Conservation (phyloP, 75 land plant species). For the Sequoiadendron giganteum region DNA sequence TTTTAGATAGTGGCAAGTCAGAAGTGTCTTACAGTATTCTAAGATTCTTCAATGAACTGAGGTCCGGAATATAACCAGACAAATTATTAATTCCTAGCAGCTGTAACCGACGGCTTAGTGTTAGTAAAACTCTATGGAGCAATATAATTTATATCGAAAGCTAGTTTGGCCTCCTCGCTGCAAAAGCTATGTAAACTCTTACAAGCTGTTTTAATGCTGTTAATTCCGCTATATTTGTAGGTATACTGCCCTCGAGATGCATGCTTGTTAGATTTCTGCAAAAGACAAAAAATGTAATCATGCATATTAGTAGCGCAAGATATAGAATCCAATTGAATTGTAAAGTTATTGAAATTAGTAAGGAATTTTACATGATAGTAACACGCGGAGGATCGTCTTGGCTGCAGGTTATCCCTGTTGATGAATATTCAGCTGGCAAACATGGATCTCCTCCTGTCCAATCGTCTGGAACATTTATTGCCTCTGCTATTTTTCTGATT, state of each 20-base stretch:
- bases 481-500: no score
- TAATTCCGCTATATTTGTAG: not conserved
- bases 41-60: not conserved
- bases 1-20: not conserved
- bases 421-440: no score
- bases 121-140: not conserved
- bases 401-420: no score
- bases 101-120: not conserved
- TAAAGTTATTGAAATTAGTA: not conserved
- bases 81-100: not conserved
- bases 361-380: not conserved
- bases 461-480: no score
- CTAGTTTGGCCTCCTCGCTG: not conserved
- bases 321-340: not conserved
- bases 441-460: no score
- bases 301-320: not conserved
- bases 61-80: not conserved
- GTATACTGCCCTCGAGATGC: not conserved
- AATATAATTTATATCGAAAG: not conserved
- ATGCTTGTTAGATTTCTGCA: not conserved
- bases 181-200: not conserved
- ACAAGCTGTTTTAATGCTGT: not conserved
- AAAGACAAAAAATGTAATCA: not conserved
- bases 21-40: not conserved
- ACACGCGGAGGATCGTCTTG: no score